Percentiles rank a stretch among this genome's conserved stretches.
phyloP scores from a whole-genome alignment of 2,329 filamentous ascomycete species.

The Verticillium albo-atrum region DNA sequence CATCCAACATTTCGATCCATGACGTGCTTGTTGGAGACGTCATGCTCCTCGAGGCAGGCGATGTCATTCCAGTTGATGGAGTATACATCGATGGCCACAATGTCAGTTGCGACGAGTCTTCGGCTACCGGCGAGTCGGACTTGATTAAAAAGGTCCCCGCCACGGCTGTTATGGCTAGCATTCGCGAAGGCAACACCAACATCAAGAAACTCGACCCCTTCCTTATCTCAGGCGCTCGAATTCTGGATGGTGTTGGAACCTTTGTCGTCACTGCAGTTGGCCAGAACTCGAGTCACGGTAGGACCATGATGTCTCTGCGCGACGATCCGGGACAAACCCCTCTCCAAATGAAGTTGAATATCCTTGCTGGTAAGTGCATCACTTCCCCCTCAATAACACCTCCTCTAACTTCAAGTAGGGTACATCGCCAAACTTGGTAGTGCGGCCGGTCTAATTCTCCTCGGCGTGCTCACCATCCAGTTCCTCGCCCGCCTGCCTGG shows the following conservation, averaged over 20 bases:
- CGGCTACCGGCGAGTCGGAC: conserved; percentile 71
- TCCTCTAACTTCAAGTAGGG: conserved; percentile 1
- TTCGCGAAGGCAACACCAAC: conserved; percentile 41
- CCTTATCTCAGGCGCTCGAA: conserved; percentile 76
- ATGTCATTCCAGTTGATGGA: conserved; percentile 67
- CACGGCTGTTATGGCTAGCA: conserved; percentile 50
- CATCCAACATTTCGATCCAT: conserved; percentile 63
- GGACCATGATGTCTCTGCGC: conserved; percentile 16
- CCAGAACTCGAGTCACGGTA: conserved; percentile 13
- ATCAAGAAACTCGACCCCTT: conserved; percentile 66
- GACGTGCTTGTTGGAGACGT: conserved; percentile 72
- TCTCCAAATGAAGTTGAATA: conserved; percentile 15
- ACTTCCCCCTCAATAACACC: not conserved
- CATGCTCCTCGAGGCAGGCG: conserved; percentile 69
- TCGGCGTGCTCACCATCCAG: conserved; percentile 13
- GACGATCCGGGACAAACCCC: conserved; percentile 15
- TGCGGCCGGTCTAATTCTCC: conserved; percentile 13
- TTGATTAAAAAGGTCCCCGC: conserved; percentile 62
- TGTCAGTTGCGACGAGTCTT: conserved; percentile 66
- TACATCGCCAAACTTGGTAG: conserved; percentile 17
- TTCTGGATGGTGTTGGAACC: conserved; percentile 38
- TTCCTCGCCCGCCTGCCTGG: conserved; percentile 34
- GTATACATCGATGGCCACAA: conserved; percentile 54
- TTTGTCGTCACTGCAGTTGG: conserved; percentile 16
- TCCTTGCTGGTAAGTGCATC: conserved; percentile 12